Evolutionary conservation across 306 rosid species (phyloP), one percentile per base, ranked within the genome.

Genomic region (Corylus avellana): DNA sequence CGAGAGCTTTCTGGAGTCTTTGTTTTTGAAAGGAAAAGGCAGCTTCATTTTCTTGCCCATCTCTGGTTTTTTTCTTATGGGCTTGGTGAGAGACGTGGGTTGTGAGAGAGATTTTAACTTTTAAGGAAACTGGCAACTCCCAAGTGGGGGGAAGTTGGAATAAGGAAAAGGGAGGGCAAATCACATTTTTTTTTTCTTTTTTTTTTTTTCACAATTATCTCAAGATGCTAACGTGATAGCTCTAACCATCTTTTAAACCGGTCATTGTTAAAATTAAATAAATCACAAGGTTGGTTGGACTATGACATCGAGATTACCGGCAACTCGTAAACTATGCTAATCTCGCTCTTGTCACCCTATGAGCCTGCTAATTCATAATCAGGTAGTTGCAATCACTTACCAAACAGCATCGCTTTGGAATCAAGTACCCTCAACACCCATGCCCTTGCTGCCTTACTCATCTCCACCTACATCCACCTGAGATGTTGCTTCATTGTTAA

Each of bases 11-110:
- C 86, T 85, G 16, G 97, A 80, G 74, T 83, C 51, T 47, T 62
- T 50, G 88, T 25, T 80, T 69, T 89, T 91, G 79, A 84, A 84
- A 70, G 87, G 79, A 78, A 87, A 86, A 46, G 92, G 88, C 0
- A 91, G 89, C 92, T 89, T 95, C 97, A 89, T 87, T 73, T 87
- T 89, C 82, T 84, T 93, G 54, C 83, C 82, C 88, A 87, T 84
- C 27, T 25, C 37, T 61, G 73, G 35, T n/a, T 32, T 64, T 32
- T 64, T 56, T 35, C 16, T 71, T 37, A 39, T 5, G 44, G 44
- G 44, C 44, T 54, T 2, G 79, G 11, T 39, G 44, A 39, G 44
- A 39, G 44, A 39, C 6, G 55, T 27, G 76, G 22, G 79, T 62
- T 80, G 85, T 35, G 66, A 72, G 53, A 53, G 69, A 74, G 78